Conservation (phyloP, 148 eudicot species). For the Pouteria glomerata region DNA sequence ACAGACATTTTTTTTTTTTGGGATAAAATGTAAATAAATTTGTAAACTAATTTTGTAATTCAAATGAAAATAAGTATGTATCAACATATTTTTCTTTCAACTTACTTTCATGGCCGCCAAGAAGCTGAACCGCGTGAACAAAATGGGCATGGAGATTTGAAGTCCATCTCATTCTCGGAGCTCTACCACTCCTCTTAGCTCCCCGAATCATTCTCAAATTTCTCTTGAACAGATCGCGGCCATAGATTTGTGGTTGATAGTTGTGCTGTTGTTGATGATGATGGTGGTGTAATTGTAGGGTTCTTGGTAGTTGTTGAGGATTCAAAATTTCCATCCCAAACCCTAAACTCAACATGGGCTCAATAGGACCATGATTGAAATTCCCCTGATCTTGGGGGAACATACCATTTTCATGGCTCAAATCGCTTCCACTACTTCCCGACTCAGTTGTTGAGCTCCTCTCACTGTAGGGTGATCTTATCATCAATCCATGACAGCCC, state of each 20-base stretch:
- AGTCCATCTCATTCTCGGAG: conserved; percentile 99
- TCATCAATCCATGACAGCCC: conserved; percentile 11
- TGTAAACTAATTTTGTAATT: too few species aligned
- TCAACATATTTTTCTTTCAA: background rate
- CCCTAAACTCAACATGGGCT: conserved; percentile 45
- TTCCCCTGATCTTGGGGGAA: background rate
- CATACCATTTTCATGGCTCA: conserved; percentile 41
- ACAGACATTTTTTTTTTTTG: background rate
- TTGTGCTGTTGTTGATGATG: conserved; percentile 6
- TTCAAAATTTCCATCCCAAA: conserved; percentile 16
- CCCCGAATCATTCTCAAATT: conserved; percentile 38
- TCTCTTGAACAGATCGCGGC: conserved; percentile 60
- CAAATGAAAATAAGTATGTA: background rate
- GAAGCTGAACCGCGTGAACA: conserved; percentile 94
- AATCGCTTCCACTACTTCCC: conserved; percentile 40
- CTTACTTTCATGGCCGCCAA: conserved; percentile 98
- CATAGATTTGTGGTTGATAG: conserved; percentile 40
- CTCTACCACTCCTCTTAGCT: conserved; percentile 56
- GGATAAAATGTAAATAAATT: background rate
- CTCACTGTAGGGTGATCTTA: conserved; percentile 14
- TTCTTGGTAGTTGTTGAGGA: conserved; percentile 14
- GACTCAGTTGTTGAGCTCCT: conserved; percentile 33
- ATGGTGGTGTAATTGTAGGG: conserved; percentile 3
- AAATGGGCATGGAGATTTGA: conserved; percentile 93
- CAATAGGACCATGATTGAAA: conserved; percentile 6